phyloP scores from a whole-genome alignment of 2,329 filamentous ascomycete genomes.

The Fonsecaea monophora region DNA sequence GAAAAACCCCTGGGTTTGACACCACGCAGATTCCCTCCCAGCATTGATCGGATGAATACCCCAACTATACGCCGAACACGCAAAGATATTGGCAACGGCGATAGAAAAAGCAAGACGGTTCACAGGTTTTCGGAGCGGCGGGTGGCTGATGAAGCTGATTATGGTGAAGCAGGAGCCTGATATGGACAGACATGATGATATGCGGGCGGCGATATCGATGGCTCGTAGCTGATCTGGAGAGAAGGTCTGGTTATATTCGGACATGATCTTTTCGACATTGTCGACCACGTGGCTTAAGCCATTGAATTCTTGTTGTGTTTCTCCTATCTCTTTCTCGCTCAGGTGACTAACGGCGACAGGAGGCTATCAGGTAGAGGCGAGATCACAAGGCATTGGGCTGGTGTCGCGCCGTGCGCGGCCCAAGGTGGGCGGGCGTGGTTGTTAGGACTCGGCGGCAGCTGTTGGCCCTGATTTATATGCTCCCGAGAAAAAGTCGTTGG shows the following conservation, averaged over 20 bases:
- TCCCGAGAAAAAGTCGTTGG: neutral
- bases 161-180: constrained; percentile 29
- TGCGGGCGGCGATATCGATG: constrained; percentile 31
- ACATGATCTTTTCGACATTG: constrained; percentile 25
- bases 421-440: neutral
- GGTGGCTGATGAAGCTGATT: constrained; percentile 30
- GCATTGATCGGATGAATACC: constrained; percentile 26
- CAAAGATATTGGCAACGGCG: constrained; percentile 29
- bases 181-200: constrained; percentile 30
- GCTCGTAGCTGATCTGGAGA: constrained; percentile 17
- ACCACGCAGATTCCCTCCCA: constrained; percentile 28
- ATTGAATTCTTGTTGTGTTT: neutral
- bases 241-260: constrained; percentile 28
- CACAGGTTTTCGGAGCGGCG: constrained; percentile 32
- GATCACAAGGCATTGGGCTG: neutral
- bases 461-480: neutral
- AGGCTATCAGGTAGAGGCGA: neutral
- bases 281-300: constrained; percentile 8
- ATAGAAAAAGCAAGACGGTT: constrained; percentile 35
- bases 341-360: neutral
- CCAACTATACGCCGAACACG: constrained; percentile 32
- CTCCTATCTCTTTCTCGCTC: neutral
- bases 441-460: neutral
- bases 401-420: neutral
- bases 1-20: constrained; percentile 30